Evolutionary conservation across 2,329 filamentous ascomycete species (phyloP), one percentile per base, ranked within the genome.

Genomic region (Fusarium anthophilum): DNA sequence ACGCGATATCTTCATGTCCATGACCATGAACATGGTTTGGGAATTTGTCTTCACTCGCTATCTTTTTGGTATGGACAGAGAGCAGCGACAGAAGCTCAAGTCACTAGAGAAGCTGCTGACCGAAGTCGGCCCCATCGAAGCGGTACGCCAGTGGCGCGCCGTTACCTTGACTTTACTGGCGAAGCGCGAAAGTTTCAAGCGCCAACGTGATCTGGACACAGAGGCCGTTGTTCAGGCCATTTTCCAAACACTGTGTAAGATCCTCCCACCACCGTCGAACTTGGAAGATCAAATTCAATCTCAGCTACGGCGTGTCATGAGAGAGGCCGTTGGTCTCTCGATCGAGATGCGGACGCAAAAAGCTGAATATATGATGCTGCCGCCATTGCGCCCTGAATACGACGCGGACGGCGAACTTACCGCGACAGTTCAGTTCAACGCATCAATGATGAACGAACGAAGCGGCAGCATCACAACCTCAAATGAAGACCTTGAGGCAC

Each of bases 21-120:
- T 99, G 82, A 94, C 96, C 63, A 98, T 98, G 95, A 96, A 93
- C 70, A 98, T 99, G 95, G 92, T 99, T 58, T 99, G 95, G 95
- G 96, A 99, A 83, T 98, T 97, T 80, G 92, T 99, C 81, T 99
- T 99, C 81, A 98, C 96, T 14, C 91, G 96, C 73, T 99, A 99
- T 82, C 91, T 99, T 32, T 99, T 99, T 81, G 96, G 96, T 78
- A 98, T 99, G 94, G 96, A 99, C 81, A 91, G 95, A 78, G 96
- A 98, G 83, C 96, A 99, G 84, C 91, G 96, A 78, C 95, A 98
- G 83, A 98, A 98, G 84, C 92, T 99, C 82, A 98, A 99, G 86
- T 91, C 93, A 39, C 89, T 99, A 14, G 97, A 99, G 85, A 98
- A 98, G 86, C 92, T 93, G 44, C 88, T 99, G 37, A 89, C 90